Conservation (phyloP, 2,329 filamentous ascomycete genomes). For the Nemania sp. region DNA sequence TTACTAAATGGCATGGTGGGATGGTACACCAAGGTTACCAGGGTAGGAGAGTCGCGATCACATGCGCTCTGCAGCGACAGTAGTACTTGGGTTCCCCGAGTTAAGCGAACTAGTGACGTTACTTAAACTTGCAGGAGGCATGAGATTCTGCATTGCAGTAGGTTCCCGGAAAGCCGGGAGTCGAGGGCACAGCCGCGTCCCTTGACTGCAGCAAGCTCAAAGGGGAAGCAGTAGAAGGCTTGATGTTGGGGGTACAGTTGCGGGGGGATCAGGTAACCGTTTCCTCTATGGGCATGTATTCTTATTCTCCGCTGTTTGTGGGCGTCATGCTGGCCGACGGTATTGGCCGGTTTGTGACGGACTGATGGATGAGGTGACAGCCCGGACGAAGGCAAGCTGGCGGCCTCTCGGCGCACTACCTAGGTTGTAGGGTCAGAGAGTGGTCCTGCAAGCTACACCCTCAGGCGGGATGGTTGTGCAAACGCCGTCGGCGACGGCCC, state of each 20-base stretch:
- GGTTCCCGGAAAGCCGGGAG: constrained; percentile 28
- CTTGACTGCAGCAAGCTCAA: constrained; percentile 38
- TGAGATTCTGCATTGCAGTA: constrained; percentile 32
- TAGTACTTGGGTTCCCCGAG: constrained; percentile 20
- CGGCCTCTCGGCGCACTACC: constrained; percentile 1
- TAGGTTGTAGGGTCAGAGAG: background rate
- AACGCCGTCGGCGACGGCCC: too few relatives aligned
- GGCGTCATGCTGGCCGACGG: background rate
- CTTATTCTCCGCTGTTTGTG: constrained; percentile 22
- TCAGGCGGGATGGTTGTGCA: background rate
- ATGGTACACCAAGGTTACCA: constrained; percentile 29
- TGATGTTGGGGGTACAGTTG: constrained; percentile 25
- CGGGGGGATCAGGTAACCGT: constrained; percentile 14
- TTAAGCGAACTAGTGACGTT: constrained; percentile 16
- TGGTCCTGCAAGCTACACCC: background rate
- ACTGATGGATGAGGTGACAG: constrained; percentile 3
- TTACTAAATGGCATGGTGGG: constrained; percentile 32
- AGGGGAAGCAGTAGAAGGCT: constrained; percentile 34
- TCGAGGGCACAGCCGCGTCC: constrained; percentile 23
- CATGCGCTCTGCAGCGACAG: constrained; percentile 23
- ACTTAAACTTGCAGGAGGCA: constrained; percentile 20
- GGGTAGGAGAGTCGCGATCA: constrained; percentile 11
- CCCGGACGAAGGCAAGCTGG: background rate
- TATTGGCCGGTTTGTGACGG: constrained; percentile 3
- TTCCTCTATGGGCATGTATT: constrained; percentile 26